Evolutionary conservation across 805 yeast genomes (phyloP).

Genomic region (Barnettozyma populi): DNA sequence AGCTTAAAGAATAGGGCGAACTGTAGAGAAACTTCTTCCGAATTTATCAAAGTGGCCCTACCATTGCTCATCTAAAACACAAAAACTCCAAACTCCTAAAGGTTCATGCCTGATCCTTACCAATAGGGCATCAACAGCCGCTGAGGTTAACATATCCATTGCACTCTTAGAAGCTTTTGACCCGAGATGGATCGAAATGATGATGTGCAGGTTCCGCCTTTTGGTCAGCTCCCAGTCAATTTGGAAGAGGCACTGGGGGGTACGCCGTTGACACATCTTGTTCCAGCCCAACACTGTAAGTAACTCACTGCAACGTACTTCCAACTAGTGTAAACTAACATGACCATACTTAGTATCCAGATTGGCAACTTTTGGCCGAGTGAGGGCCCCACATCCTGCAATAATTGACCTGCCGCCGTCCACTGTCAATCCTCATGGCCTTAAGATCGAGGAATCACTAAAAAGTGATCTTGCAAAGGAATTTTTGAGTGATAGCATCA

Average conservation of each 20-base stretch:
- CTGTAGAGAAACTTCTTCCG: background rate
- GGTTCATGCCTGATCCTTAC: background rate
- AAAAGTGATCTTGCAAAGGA: background rate
- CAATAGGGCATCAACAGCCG: background rate
- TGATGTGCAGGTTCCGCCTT: background rate
- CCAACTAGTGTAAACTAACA: background rate
- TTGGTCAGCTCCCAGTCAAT: slow-evolving; percentile 15
- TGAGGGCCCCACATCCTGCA: background rate
- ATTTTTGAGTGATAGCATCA: background rate
- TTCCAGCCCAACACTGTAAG: slow-evolving; percentile 37
- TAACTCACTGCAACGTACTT: slow-evolving; percentile 1
- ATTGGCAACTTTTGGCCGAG: background rate
- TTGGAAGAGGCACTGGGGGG: slow-evolving; percentile 26
- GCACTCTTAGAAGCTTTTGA: background rate
- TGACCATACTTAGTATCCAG: background rate
- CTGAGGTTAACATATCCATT: background rate
- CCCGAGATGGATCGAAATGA: background rate
- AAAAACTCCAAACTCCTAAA: background rate
- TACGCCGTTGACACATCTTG: slow-evolving; percentile 32
- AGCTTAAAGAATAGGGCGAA: no score
- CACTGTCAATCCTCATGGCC: background rate
- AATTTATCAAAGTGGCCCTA: background rate
- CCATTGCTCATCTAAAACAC: no score
- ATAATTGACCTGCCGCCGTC: background rate
- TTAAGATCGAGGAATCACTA: background rate